Conservation (phyloP, 202 grass and related monocot genomes). For the Panicum virgatum region DNA sequence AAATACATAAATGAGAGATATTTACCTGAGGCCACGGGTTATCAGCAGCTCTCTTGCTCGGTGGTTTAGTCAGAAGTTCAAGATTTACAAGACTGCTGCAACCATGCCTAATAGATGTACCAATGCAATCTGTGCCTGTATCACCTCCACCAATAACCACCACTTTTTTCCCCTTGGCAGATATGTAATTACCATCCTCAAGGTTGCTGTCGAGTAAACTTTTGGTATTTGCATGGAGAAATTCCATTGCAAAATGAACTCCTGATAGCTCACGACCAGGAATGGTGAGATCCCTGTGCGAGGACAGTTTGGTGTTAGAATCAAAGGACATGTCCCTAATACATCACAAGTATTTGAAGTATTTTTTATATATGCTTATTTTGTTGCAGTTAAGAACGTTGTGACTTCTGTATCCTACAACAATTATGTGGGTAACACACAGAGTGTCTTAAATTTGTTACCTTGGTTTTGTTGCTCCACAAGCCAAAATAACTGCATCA, state of each 20-base stretch:
- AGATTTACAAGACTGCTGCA: slow-evolving; percentile 81
- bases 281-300: slow-evolving; percentile 78
- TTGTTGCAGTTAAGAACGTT: background rate
- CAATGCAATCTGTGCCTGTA: slow-evolving; percentile 97
- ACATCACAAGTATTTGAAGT: background rate
- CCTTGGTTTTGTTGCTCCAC: slow-evolving; percentile 94
- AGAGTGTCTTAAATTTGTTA: slow-evolving; percentile 28
- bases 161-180: slow-evolving; percentile 89
- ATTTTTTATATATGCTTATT: background rate
- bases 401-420: background rate
- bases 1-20: background rate
- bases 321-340: slow-evolving; percentile 2
- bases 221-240: slow-evolving; percentile 96
- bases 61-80: slow-evolving; percentile 83
- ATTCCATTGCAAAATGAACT: slow-evolving; percentile 97
- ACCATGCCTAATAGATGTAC: slow-evolving; percentile 93
- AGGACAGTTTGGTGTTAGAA: slow-evolving; percentile 28
- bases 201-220: slow-evolving; percentile 97
- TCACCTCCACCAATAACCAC: slow-evolving; percentile 99
- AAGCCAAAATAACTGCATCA: slow-evolving; percentile 84
- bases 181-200: slow-evolving; percentile 92
- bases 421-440: background rate
- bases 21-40: slow-evolving; percentile 98
- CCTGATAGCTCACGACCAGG: slow-evolving; percentile 83
- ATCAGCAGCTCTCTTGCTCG: slow-evolving; percentile 66